Base-by-base conservation (phyloP, 208 protist species). In the Zelonia costaricensis region DNA sequence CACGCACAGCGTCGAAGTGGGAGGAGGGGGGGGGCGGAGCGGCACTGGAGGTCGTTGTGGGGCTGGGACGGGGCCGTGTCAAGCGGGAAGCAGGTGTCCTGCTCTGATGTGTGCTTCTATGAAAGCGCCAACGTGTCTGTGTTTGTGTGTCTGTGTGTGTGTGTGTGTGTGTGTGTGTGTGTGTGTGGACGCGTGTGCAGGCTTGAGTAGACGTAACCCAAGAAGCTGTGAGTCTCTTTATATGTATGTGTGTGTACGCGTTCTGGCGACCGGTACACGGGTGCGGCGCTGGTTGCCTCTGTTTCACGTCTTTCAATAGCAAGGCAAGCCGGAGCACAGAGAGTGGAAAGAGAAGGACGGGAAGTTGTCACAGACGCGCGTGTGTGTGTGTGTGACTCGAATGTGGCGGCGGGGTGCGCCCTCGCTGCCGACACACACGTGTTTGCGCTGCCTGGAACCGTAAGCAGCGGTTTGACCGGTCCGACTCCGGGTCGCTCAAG, bases 201-300 rank as follows among this genome's bases (percentile, higher is more conserved):
- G 33, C 33, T 4, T 10, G 33, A n/a, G n/a, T n/a, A n/a, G n/a
- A n/a, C n/a, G n/a, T n/a, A n/a, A n/a, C n/a, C n/a, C n/a, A n/a
- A n/a, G n/a, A n/a, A n/a, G n/a, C n/a, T n/a, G n/a, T n/a, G n/a
- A n/a, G n/a, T n/a, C n/a, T n/a, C n/a, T 27, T 13, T 28, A 28
- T 2, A 47, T 57, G 27, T 57, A 51, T 31, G 18, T 36, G 23
- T 65, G 40, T 47, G 28, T 27, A 18, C 28, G 40, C 48, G 35
- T 59, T 6, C 42, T 6, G 7, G 35, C 4, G 33, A 38, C 33
- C 33, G 33, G 33, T 10, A 38, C 33, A 38, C 33, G 33, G 33
- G 33, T n/a, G n/a, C n/a, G n/a, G n/a, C n/a, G n/a, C 33, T 10
- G 4, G 7, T 38, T 38, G 7, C 10, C 33, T 38, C 33, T 38